A percentile compares a stretch with the other conserved stretches of the same genome.
phyloP scores from a whole-genome alignment of 2,329 filamentous ascomycete species.

The Penicillium freii region DNA sequence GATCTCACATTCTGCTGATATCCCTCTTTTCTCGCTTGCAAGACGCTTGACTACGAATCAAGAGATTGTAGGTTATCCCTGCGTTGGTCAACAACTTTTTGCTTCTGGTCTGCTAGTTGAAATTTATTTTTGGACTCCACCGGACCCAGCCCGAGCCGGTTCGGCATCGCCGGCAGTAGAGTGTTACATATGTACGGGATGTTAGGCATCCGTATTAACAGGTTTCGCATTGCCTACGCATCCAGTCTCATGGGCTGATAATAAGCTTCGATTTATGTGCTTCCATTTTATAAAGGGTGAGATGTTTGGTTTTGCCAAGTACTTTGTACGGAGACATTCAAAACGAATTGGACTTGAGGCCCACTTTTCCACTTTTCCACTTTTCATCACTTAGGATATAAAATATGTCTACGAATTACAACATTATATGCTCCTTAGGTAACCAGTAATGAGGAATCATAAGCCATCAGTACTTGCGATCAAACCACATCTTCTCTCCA shows the following conservation, averaged over 20 bases:
- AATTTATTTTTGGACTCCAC: conserved; percentile 7
- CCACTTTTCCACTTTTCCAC: neutral
- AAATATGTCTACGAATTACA: neutral
- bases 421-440: neutral
- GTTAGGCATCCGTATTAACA: neutral
- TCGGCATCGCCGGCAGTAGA: neutral
- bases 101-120: neutral
- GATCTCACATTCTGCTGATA: fast-evolving
- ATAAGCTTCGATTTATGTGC: neutral
- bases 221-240: neutral
- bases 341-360: neutral
- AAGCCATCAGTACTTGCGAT: neutral
- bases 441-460: neutral
- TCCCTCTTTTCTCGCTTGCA: conserved; percentile 15
- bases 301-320: neutral
- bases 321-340: too few species aligned
- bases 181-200: neutral
- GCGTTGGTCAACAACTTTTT: conserved; percentile 32
- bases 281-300: neutral
- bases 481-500: conserved; percentile 8
- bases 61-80: conserved; percentile 51
- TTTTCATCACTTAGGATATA: neutral
- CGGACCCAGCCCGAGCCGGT: neutral
- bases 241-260: neutral
- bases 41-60: conserved; percentile 54